These are phyloP conservation scores for Phytopythium litorale DNA, from an alignment of 352 stramenopile genomes.

Conservation along the genomic window DNA sequence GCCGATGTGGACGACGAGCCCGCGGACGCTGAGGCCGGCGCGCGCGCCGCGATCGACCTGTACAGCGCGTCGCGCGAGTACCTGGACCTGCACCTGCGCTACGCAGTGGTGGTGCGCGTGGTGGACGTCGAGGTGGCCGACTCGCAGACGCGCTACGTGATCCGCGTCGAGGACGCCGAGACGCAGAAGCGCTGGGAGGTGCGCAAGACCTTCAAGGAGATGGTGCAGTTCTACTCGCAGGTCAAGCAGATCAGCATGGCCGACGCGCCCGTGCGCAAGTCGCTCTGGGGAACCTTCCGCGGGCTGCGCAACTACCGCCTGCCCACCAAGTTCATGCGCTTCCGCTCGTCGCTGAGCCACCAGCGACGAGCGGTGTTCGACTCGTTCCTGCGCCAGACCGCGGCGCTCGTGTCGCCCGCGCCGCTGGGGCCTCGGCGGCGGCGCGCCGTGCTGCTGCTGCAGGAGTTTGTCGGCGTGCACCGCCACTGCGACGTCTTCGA, in stretches of 20 bases:
- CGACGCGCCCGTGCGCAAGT: constrained; percentile 48
- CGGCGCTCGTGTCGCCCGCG: constrained; percentile 46
- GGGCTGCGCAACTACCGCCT: constrained; percentile 41
- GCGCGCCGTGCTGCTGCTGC: constrained; percentile 44
- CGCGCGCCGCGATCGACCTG: constrained; percentile 16
- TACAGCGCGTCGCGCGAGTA: constrained; percentile 38
- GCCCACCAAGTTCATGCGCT: constrained; percentile 53
- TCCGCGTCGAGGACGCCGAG: constrained; percentile 52
- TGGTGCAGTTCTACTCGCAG: constrained; percentile 57
- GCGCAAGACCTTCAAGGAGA: constrained; percentile 54
- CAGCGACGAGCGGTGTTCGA: constrained; percentile 65
- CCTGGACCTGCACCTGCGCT: constrained; percentile 42
- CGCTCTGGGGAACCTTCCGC: constrained; percentile 54
- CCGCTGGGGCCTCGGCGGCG: constrained; percentile 50
- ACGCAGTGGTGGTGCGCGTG: constrained; percentile 39
- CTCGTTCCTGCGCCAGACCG: constrained; percentile 63
- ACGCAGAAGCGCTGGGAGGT: constrained; percentile 55
- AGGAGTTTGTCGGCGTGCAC: constrained; percentile 55
- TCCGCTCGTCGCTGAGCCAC: constrained; percentile 40
- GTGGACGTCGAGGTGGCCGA: constrained; percentile 17
- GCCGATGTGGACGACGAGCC: constrained; percentile 10
- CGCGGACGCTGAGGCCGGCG: not conserved
- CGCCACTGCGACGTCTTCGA: constrained; percentile 41
- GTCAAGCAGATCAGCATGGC: constrained; percentile 46
- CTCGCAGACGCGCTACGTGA: constrained; percentile 26